These are phyloP conservation scores for Alloascoidea hylecoeti DNA, from an alignment of 805 yeast species.

Conservation along the genomic window DNA sequence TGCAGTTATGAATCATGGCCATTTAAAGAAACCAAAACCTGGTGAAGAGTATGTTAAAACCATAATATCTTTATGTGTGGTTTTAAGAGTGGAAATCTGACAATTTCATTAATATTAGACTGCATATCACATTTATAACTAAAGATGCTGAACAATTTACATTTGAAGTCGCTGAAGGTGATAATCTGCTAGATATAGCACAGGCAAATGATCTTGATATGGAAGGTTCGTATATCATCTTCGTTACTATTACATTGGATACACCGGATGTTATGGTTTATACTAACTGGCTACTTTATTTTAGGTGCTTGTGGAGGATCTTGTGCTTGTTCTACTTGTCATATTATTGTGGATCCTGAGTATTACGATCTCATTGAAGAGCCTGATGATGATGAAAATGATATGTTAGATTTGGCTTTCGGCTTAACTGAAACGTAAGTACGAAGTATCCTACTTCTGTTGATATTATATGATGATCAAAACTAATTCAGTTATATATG, in stretches of 20 bases:
- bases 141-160: conserved; percentile 80
- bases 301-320: conserved; percentile 94
- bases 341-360: conserved; percentile 91
- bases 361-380: conserved; percentile 84
- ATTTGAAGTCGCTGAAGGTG: conserved; percentile 86
- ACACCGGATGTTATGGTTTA: too few relatives aligned
- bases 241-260: too few relatives aligned
- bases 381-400: conserved; percentile 96
- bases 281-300: too few relatives aligned
- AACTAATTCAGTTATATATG: too few relatives aligned
- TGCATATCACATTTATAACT: conserved; percentile 76
- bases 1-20: conserved; percentile 45
- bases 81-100: neutral
- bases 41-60: conserved; percentile 74
- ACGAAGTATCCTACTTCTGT: too few relatives aligned
- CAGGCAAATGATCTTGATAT: conserved; percentile 87
- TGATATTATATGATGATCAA: too few relatives aligned
- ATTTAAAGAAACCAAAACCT: conserved; percentile 76
- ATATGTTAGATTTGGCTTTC: conserved; percentile 94
- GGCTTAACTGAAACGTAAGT: conserved; percentile 79
- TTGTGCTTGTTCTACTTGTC: conserved; percentile 98
- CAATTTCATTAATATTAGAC: conserved; percentile 7
- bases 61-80: neutral
- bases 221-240: too few relatives aligned
- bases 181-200: conserved; percentile 82